These are phyloP conservation scores for Penicillium janthinellum DNA, from an alignment of 2,329 filamentous ascomycete genomes.

Conservation along the genomic window DNA sequence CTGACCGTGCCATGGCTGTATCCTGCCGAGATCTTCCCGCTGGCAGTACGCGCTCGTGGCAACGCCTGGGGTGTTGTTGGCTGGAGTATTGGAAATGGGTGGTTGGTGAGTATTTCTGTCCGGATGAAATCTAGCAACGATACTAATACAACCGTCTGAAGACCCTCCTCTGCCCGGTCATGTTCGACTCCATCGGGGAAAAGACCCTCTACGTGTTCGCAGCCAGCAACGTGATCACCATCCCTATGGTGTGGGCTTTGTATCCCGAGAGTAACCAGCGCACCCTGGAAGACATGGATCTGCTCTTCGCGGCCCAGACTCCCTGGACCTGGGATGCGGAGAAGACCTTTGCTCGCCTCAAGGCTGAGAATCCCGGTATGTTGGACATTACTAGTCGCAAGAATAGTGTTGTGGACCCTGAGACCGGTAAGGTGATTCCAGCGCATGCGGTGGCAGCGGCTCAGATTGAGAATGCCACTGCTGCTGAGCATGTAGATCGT, in stretches of 20 bases:
- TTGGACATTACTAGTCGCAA: conserved; percentile 42
- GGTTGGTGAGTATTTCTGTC: conserved; percentile 48
- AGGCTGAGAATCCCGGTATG: conserved; percentile 60
- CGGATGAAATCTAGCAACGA: conserved; percentile 25
- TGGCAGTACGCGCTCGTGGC: conserved; percentile 70
- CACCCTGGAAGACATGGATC: conserved; percentile 74
- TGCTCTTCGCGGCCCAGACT: conserved; percentile 67
- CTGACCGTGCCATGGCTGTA: conserved; percentile 65
- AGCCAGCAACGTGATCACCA: conserved; percentile 64
- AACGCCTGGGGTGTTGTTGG: conserved; percentile 77
- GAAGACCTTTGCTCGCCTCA: conserved; percentile 63
- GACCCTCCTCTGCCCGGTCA: conserved; percentile 58
- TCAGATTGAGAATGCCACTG: neutral
- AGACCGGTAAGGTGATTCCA: conserved; percentile 28
- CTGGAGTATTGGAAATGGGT: conserved; percentile 75
- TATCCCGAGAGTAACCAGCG: conserved; percentile 75
- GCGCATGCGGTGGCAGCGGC: conserved; percentile 11
- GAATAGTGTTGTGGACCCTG: conserved; percentile 36
- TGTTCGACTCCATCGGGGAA: conserved; percentile 65
- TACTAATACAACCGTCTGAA: conserved; percentile 22
- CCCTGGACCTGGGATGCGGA: conserved; percentile 74
- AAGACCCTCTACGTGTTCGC: conserved; percentile 76
- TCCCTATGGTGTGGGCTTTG: conserved; percentile 71
- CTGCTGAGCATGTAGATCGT: conserved; percentile 10
- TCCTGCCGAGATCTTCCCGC: conserved; percentile 72